These are phyloP conservation scores for Malassezia nana DNA, from an alignment of 1,284 basidiomycete genomes.

Conservation along the genomic window DNA sequence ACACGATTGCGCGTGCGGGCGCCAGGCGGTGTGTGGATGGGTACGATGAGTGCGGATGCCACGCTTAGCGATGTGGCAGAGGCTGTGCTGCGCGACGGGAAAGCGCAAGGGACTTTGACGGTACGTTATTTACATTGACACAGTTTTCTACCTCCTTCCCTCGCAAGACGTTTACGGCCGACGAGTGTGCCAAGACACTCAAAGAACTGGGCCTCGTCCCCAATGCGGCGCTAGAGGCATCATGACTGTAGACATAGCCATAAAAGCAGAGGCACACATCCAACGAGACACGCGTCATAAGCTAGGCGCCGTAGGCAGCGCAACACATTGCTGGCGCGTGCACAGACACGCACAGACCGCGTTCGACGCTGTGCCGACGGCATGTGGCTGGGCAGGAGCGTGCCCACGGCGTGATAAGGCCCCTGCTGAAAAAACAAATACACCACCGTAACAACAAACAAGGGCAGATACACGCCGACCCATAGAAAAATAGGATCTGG, in stretches of 20 bases:
- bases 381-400: not conserved
- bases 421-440: not conserved
- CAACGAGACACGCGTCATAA: not conserved
- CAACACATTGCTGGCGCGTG: not conserved
- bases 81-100: constrained; percentile 29
- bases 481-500: constrained; percentile 37
- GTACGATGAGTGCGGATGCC: constrained; percentile 30
- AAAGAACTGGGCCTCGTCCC: constrained; percentile 43
- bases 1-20: constrained; percentile 36
- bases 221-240: constrained; percentile 42
- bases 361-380: not conserved
- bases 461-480: constrained; percentile 25
- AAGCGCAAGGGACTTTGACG: constrained; percentile 29
- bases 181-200: constrained; percentile 33
- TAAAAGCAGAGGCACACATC: constrained; percentile 1
- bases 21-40: constrained; percentile 40
- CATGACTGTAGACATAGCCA: constrained; percentile 7
- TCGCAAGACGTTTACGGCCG: constrained; percentile 33
- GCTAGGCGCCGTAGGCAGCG: not conserved
- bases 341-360: not conserved
- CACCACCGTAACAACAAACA: constrained; percentile 16
- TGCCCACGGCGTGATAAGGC: not conserved
- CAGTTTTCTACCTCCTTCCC: constrained; percentile 46
- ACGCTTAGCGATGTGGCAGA: constrained; percentile 30
- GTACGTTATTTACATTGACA: constrained; percentile 17